Percentiles rank a stretch among this genome's conserved stretches.
Evolutionary conservation across 2,329 filamentous ascomycete species (phyloP).

Genomic region (Colletotrichum sublineola): DNA sequence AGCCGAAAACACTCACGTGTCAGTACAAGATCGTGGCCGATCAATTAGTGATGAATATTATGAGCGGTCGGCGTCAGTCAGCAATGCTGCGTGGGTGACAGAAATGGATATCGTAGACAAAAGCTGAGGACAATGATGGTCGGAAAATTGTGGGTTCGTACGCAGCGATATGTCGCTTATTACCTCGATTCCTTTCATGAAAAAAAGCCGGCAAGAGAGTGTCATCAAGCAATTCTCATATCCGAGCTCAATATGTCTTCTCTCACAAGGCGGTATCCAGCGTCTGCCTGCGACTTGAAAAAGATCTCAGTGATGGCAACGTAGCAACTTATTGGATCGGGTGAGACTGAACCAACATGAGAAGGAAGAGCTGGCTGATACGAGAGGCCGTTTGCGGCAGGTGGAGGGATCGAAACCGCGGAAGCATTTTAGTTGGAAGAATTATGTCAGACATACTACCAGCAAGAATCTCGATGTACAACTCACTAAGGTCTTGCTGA

Average conservation of each 20-base stretch:
- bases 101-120: not conserved
- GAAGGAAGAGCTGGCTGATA: not conserved
- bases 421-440: not conserved
- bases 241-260: not conserved
- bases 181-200: not conserved
- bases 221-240: not conserved
- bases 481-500: accelerated
- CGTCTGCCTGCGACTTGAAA: too few species aligned
- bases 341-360: not conserved
- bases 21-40: not conserved
- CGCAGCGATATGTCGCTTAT: not conserved
- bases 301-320: not conserved
- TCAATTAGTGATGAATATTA: accelerated
- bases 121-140: not conserved
- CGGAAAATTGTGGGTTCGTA: not conserved
- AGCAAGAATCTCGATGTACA: not conserved
- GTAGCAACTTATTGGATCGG: not conserved
- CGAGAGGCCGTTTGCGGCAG: not conserved
- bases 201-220: not conserved
- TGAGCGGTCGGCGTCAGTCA: not conserved
- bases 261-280: not conserved
- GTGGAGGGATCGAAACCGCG: not conserved
- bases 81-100: not conserved
- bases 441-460: not conserved
- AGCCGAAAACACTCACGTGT: too few species aligned